Percentiles rank a stretch among this genome's conserved stretches.
Conservation (phyloP, 768 basidiomycete genomes). For the Kwoniella pini region DNA sequence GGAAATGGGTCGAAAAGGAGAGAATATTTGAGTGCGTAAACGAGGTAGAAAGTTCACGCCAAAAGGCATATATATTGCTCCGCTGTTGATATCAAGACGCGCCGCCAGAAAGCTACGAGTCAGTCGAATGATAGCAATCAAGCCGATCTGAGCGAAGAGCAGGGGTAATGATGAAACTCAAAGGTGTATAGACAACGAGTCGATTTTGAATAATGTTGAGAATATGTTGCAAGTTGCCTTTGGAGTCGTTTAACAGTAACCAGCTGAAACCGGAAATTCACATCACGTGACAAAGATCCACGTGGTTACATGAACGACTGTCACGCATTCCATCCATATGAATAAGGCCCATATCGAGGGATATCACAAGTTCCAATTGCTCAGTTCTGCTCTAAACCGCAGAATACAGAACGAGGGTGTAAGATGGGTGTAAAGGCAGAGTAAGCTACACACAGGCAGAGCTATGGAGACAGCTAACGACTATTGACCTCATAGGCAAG, state of each 20-base stretch:
- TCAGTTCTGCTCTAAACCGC: too few relatives aligned
- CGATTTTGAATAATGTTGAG: background rate
- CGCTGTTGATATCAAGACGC: too few relatives aligned
- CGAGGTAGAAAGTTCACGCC: slow-evolving; percentile 4
- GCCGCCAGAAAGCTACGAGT: background rate
- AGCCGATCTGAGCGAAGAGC: background rate
- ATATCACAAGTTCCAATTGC: too few relatives aligned
- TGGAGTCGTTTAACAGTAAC: background rate
- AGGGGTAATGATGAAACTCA: background rate
- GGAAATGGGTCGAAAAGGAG: background rate
- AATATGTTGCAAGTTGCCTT: background rate
- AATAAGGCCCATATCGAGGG: too few relatives aligned
- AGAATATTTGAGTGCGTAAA: background rate
- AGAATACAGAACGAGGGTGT: too few relatives aligned
- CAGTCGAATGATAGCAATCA: background rate
- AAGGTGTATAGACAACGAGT: background rate
- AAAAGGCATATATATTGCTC: slow-evolving; percentile 1
- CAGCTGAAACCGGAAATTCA: background rate
- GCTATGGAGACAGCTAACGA: too few relatives aligned
- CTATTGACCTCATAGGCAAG: slow-evolving; percentile 44
- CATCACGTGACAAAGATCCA: slow-evolving; percentile 4
- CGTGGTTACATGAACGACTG: background rate
- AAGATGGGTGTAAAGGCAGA: slow-evolving; percentile 32
- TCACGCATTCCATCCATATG: too few relatives aligned
- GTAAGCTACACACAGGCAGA: too few relatives aligned